Conservation (phyloP, 2,329 filamentous ascomycete species). For the Didymella exigua region DNA sequence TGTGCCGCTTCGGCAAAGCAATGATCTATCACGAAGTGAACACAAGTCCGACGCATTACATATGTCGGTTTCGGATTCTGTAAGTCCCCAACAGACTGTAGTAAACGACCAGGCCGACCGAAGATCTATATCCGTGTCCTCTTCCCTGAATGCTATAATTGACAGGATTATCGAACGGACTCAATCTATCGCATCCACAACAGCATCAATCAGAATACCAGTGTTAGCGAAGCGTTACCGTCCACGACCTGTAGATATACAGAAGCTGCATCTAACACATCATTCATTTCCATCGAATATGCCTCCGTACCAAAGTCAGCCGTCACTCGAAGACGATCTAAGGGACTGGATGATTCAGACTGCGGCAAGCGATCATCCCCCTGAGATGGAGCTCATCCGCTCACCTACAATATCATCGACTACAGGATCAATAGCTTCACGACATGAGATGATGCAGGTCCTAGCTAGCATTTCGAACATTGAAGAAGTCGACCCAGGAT, state of each 20-base stretch:
- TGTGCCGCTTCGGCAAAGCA: neutral
- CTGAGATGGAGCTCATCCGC: neutral
- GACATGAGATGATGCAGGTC: neutral
- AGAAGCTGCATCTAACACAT: constrained; percentile 20
- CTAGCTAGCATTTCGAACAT: neutral
- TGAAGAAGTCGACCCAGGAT: neutral
- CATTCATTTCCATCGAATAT: constrained; percentile 27
- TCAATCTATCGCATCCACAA: constrained; percentile 25
- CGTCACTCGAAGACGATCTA: constrained; percentile 35
- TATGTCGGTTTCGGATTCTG: neutral
- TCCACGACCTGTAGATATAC: constrained; percentile 25
- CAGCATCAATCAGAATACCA: constrained; percentile 19
- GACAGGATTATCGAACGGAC: constrained; percentile 26
- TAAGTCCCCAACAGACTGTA: neutral
- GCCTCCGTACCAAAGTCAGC: constrained; percentile 24
- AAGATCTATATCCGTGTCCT: neutral
- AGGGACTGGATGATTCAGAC: constrained; percentile 26
- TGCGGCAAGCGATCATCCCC: constrained; percentile 10
- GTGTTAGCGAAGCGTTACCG: constrained; percentile 25
- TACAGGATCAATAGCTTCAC: neutral
- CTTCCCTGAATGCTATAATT: constrained; percentile 13
- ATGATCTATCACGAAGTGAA: neutral
- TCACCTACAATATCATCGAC: neutral
- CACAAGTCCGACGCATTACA: neutral
- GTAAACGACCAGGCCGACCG: neutral